Evolutionary conservation across 305 asterid genomes (phyloP).

Genomic region (Fraxinus sp.): DNA sequence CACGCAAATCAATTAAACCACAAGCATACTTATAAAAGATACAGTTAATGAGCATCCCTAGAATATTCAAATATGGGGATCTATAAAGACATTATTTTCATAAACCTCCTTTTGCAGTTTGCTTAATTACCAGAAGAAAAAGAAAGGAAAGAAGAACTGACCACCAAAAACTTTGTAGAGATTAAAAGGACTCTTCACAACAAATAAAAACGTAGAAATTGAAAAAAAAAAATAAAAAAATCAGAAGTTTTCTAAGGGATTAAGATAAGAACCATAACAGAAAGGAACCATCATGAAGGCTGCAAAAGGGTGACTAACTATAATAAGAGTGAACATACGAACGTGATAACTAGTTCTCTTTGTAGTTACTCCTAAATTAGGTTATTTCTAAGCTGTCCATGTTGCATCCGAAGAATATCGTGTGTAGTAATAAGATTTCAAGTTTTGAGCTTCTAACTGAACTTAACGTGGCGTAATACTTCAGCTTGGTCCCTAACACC

Average conservation of each 20-base stretch:
- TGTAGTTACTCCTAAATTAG: not conserved
- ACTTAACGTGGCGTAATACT: not conserved
- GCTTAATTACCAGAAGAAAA: not conserved
- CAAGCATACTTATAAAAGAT: not conserved
- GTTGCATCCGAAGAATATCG: not conserved
- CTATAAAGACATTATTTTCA: not conserved
- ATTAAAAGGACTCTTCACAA: not conserved
- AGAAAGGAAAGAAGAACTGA: not conserved
- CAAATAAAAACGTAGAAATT: not conserved
- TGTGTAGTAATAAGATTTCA: not conserved
- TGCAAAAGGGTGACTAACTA: not conserved
- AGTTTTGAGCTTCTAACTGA: not conserved
- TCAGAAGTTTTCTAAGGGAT: not conserved
- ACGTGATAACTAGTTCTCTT: not conserved
- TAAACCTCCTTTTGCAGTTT: not conserved
- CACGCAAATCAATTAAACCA: not conserved
- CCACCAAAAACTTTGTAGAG: not conserved
- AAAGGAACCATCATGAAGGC: not conserved
- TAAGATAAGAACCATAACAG: not conserved
- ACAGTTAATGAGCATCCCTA: not conserved
- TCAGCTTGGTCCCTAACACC: not conserved
- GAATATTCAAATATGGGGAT: not conserved
- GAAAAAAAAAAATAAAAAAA: not conserved
- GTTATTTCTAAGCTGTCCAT: not conserved
- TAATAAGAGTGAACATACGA: not conserved